Base-by-base conservation (phyloP, 305 asterid genomes). In the Fraxinus sp. region DNA sequence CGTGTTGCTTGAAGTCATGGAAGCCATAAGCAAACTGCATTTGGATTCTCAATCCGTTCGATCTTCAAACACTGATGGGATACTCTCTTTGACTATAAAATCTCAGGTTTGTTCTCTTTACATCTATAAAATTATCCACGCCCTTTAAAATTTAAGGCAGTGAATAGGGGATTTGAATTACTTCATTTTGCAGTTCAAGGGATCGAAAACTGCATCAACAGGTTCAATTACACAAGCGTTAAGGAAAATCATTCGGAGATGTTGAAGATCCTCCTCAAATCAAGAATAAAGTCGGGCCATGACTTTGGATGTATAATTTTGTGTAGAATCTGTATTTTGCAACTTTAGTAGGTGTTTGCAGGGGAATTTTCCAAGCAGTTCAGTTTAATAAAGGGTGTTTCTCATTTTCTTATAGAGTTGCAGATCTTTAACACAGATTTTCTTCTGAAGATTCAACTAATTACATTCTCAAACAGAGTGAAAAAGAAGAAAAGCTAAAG, bases 11-110 rank as follows among this genome's bases (percentile, higher is more conserved):
- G 90, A 89, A 72, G 88, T 92, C 52, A 87, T 96, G 92, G 97
- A 88, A 71, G 89, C 88, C 20, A 1, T 93, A 18, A 78, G 79
- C 77, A 85, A 89, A 80, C 89, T 96, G 75, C 87, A 85, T 8
- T 24, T 96, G 90, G 97, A 91, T 79, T 77, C 88, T 30, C 90
- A 89, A 78, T 80, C 85, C 0, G 84, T 94, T 57, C 96, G 91
- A 79, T 93, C 98, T 64, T 90, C 97, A 33, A 93, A 88, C 46
- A 37, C 22, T 1, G 91, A 92, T 79, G 98, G 97, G 77, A 82
- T 84, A 81, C 90, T 96, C 79, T 89, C 88, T 77, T 64, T 92
- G 73, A 83, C 91, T 43, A 73, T 93, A 74, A 93, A 87, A 81
- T 93, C 98, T 75, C 91, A 96, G 99, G 99, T 94, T 76, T 49